phyloP scores from a whole-genome alignment of 345 rosid species.

The Luvunga scandens region DNA sequence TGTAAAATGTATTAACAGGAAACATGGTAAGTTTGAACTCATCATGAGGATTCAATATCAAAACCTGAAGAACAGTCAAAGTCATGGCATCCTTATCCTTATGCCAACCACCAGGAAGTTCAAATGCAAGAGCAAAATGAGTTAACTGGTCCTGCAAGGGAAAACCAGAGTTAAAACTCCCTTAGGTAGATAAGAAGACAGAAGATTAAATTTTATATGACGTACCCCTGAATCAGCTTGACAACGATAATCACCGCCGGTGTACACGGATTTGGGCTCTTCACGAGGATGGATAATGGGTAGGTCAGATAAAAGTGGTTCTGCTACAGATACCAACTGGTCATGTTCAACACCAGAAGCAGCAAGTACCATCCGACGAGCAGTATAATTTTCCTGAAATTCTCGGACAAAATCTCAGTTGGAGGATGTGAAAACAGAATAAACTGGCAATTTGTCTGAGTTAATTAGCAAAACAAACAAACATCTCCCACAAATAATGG shows the following conservation, averaged over 20 bases:
- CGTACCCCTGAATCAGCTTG: conserved; percentile 83
- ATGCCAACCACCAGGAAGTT: conserved; percentile 85
- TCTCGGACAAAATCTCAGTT: conserved; percentile 16
- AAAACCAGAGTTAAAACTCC: conserved; percentile 10
- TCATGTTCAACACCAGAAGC: conserved; percentile 86
- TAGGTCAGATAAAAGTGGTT: conserved; percentile 84
- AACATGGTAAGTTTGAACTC: not conserved
- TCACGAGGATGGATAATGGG: conserved; percentile 39
- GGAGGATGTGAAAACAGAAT: conserved; percentile 1
- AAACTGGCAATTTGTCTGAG: not conserved
- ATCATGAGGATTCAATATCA: not conserved
- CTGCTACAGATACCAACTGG: conserved; percentile 70
- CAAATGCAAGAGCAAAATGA: conserved; percentile 92
- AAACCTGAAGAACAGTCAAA: conserved; percentile 90
- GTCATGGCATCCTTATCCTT: conserved; percentile 69
- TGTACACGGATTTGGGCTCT: conserved; percentile 74
- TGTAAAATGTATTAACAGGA: not conserved
- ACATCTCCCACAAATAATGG: not conserved
- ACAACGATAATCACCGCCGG: conserved; percentile 86
- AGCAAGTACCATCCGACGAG: conserved; percentile 78
- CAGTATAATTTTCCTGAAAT: conserved; percentile 76
- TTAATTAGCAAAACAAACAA: conserved; percentile 10
- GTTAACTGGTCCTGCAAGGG: conserved; percentile 40
- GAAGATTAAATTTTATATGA: not conserved
- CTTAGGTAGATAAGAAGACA: conserved; percentile 1